Base-by-base conservation (phyloP, 441 rosid species). In the Adansonia grandidieri region DNA sequence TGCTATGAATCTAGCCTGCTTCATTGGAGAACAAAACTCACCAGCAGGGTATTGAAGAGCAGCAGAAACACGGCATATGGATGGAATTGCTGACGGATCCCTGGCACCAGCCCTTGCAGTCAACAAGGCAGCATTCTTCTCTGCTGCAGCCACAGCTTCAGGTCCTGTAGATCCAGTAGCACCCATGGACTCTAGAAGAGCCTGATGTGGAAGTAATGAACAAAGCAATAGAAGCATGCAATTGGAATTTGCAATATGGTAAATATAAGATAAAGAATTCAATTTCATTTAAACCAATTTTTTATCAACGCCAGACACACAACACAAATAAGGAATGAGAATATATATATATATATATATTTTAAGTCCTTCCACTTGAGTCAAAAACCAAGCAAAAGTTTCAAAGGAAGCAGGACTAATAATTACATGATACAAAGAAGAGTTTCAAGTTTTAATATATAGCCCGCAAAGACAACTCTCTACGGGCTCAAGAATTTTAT, bases 31-130 rank as follows among this genome's bases (percentile, higher is more conserved):
- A 40, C 57, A 72, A 72, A 87, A 84, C 90, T 85, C 76, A 95
- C 99, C 98, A 75, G 97, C 87, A 80, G 98, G 98, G 82, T 93
- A 97, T 58, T 93, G 99, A 82, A 97, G 96, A 72, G 98, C 97
- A 65, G 98, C 98, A 75, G 99, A 90, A 79, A 97, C 82, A 76
- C 98, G 98, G 54, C 98, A 97, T 83, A 97, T 89, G 77, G 99
- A 97, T 72, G 98, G 98, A 82, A 97, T 88, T 66, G 98, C 99
- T 24, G 99, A 97, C 78, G 99, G 98, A 89, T 95, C 99, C 83
- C 97, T 88, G 71, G 98, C 92, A 82, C 99, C 99, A 81, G 98
- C 99, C 89, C 98, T 92, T 78, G 98, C 97, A 44, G 98, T 97
- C 88, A 93, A 82, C 73, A 97, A 60, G 82, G 97, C 90, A 84